Percentiles rank a stretch among this genome's conserved stretches.
phyloP scores from a whole-genome alignment of 306 rosid genomes.

The Neltuma alba region DNA sequence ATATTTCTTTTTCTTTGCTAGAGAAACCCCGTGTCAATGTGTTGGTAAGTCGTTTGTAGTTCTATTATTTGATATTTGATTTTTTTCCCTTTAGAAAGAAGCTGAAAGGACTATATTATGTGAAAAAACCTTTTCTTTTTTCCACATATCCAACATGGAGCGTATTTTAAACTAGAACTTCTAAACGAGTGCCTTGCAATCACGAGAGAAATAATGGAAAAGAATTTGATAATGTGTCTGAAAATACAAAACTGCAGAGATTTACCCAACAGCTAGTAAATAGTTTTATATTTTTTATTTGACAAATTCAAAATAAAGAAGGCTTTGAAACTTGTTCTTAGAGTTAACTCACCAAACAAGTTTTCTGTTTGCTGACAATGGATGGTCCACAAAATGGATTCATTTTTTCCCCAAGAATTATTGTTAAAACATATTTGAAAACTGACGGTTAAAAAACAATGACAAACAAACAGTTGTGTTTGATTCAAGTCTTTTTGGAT shows the following conservation, averaged over 20 bases:
- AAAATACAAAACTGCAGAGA: neutral
- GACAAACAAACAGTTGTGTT: neutral
- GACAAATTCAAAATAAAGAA: neutral
- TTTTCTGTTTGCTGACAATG: neutral
- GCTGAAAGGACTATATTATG: neutral
- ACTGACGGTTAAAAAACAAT: neutral
- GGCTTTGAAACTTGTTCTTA: neutral
- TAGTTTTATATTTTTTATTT: neutral
- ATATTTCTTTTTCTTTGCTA: neutral
- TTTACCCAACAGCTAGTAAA: neutral
- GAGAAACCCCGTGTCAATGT: neutral
- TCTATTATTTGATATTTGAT: neutral
- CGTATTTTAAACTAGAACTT: neutral
- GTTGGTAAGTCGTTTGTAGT: neutral
- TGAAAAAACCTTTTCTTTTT: neutral
- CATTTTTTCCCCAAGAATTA: neutral
- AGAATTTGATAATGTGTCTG: neutral
- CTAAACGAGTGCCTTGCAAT: neutral
- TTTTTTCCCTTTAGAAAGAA: neutral
- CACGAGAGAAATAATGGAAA: neutral
- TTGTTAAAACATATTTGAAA: neutral
- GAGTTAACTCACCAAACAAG: neutral
- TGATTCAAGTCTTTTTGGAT: neutral
- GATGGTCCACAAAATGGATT: neutral
- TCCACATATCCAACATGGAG: neutral